Percentiles rank a stretch among this genome's conserved stretches.
Conservation (phyloP, 1,284 basidiomycete genomes). For the Caloboletus inedulis region DNA sequence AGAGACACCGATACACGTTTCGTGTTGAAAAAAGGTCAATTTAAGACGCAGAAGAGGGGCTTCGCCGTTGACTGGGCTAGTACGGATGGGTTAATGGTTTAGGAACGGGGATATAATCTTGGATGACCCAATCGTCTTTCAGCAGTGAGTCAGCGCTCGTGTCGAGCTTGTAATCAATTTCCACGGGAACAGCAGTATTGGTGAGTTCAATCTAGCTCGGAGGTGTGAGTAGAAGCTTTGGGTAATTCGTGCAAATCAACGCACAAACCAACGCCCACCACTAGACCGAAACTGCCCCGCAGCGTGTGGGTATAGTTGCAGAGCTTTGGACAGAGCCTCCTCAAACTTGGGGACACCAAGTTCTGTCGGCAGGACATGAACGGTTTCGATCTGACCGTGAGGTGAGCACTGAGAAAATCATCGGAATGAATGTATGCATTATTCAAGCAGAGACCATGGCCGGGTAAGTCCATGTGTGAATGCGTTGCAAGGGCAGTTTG, state of each 20-base stretch:
- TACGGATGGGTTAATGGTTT: slow-evolving; percentile 1
- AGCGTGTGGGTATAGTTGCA: slow-evolving; percentile 27
- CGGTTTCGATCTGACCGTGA: neutral
- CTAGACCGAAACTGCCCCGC: slow-evolving; percentile 20
- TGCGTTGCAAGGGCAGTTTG: too few species aligned
- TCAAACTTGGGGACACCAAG: slow-evolving; percentile 14
- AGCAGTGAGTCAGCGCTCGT: slow-evolving; percentile 8
- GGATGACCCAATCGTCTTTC: slow-evolving; percentile 21
- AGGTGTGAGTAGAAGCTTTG: slow-evolving; percentile 1
- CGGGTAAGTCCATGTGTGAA: too few species aligned
- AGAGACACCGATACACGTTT: slow-evolving; percentile 30
- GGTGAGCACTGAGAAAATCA: too few species aligned
- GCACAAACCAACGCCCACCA: slow-evolving; percentile 27
- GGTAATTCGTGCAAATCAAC: neutral
- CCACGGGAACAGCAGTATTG: slow-evolving; percentile 16
- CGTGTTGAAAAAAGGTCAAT: slow-evolving; percentile 19
- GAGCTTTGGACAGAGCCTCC: slow-evolving; percentile 4
- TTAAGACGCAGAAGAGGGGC: slow-evolving; percentile 28
- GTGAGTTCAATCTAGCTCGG: slow-evolving; percentile 24
- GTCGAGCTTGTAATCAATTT: slow-evolving; percentile 5
- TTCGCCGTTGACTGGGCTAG: slow-evolving; percentile 5
- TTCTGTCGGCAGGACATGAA: slow-evolving; percentile 23
- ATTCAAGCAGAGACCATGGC: too few species aligned
- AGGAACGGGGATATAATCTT: slow-evolving; percentile 23
- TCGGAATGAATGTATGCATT: too few species aligned